Base-by-base conservation (phyloP, 371 early-diverging fungal genomes). In the Batrachochytrium dendrobatidis region DNA sequence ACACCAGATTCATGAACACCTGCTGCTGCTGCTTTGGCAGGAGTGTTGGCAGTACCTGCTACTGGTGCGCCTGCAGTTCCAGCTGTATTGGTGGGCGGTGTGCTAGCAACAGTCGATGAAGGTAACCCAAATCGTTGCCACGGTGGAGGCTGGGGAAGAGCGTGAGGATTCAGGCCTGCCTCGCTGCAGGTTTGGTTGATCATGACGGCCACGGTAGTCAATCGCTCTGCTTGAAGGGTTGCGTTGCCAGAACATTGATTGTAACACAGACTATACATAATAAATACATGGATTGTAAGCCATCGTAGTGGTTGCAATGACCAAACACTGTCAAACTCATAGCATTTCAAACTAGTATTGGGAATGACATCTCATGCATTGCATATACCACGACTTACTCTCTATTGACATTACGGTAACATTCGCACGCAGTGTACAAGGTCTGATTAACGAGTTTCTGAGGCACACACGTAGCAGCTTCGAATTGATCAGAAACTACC, bases 61-160 rank as follows among this genome's bases (percentile, higher is more conserved):
- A n/a, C n/a, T n/a, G n/a, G n/a, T n/a, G n/a, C n/a, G n/a, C n/a
- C n/a, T n/a, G n/a, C n/a, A n/a, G n/a, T n/a, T n/a, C n/a, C n/a
- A n/a, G n/a, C n/a, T n/a, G n/a, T n/a, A n/a, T n/a, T 53, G 10
- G 53, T 15, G 12, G 53, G 12, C 12, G 39, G 15, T 15, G 39
- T 39, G 39, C 15, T 12, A 39, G 39, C 39, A 39, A n/a, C 15
- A n/a, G 39, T n/a, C 15, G 39, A 12, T 15, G 39, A 15, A 12
- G 39, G n/a, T 12, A 39, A 15, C 15, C 39, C 39, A 39, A 39
- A 39, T n/a, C 12, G 15, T n/a, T 39, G 39, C 39, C 39, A 39
- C 39, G 39, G 39, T n/a, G 39, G 15, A 39, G 39, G 39, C 39
- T 39, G 39, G 39, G 39, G 39, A 39, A 39, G 39, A n/a, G 39